Base-by-base conservation (phyloP, 1,284 basidiomycete species). In the Fomitopsis schrenkii region DNA sequence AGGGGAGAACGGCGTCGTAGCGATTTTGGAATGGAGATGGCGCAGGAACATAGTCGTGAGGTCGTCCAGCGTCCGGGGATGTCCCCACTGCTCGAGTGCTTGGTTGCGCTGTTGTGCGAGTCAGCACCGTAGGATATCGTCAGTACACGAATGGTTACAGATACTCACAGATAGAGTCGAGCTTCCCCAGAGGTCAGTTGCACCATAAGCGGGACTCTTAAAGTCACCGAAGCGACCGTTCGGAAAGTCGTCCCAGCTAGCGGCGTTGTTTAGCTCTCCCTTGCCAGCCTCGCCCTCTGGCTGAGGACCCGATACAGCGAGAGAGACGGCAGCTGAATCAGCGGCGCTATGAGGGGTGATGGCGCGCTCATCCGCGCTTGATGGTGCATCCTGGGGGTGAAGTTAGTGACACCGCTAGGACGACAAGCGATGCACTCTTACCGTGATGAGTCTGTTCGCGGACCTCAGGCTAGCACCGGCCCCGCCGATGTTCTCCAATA, bases 201-300 rank as follows among this genome's bases (percentile, higher is more conserved):
- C 87, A 60, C 97, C 97, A 70, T 93, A 99, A 0, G 97, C 97
- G 6, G 97, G 97, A 79, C 93, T 95, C 71, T 97, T 93, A 67
- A 93, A 93, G 74, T 99, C 97, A 64, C 97, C 97, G 75, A 98
- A 99, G n/a, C 97, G 88, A 58, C 97, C 97, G 71, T 99, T 99
- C 4, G 97, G 97, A 74, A 97, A 99, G 73, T 99, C 97, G 73
- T 99, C 97, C 97, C 97, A 99, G 22, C 85, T 86, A 2, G 87
- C 82, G 0, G 88, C 88, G 63, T 87, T 83, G 68, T 90, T 91
- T 7, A 88, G 76, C 65, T 92, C 90, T 8, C 89, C 90, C 55
- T 83, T 82, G 33, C 88, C 87, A n/a, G 78, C 83, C 64, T 90
- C 87, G 2, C 71, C 72, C 8, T 87, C 83, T 2, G 67, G 65